Conservation (phyloP, 169 alveolate species). For the Eimeria praecox region DNA sequence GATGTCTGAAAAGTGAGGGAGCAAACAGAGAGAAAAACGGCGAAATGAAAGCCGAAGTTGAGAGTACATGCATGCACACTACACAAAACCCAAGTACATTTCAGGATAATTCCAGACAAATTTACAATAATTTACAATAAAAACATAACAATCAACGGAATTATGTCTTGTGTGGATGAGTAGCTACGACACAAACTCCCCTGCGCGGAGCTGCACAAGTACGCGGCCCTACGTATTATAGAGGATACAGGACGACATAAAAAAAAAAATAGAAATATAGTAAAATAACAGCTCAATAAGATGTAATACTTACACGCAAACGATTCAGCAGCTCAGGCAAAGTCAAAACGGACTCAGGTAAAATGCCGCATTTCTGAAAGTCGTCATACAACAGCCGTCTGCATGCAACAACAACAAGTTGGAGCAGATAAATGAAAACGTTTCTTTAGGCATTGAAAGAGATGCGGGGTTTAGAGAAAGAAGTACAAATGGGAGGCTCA, state of each 20-base stretch:
- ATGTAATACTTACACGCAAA: conserved; percentile 42
- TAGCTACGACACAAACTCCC: no score
- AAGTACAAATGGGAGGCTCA: background rate
- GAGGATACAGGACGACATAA: no score
- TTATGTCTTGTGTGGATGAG: no score
- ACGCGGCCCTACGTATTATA: no score
- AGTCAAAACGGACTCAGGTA: conserved; percentile 69
- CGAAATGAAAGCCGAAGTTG: background rate
- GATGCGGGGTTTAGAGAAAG: background rate
- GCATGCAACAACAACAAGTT: background rate
- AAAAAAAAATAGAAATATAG: no score
- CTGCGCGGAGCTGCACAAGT: no score
- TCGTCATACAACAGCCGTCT: conserved; percentile 75
- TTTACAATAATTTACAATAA: no score
- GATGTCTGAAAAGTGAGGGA: conserved; percentile 43
- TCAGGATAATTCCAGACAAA: no score
- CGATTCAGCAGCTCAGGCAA: conserved; percentile 68
- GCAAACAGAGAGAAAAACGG: background rate
- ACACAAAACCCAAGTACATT: no score
- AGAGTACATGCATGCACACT: no score
- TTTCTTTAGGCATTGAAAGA: background rate
- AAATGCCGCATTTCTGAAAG: conserved; percentile 67
- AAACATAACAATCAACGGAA: no score
- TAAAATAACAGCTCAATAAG: background rate
- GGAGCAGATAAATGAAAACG: background rate